These are phyloP conservation scores for Amphirosellinia nigrospora DNA, from an alignment of 495 filamentous ascomycete genomes.

Conservation along the genomic window DNA sequence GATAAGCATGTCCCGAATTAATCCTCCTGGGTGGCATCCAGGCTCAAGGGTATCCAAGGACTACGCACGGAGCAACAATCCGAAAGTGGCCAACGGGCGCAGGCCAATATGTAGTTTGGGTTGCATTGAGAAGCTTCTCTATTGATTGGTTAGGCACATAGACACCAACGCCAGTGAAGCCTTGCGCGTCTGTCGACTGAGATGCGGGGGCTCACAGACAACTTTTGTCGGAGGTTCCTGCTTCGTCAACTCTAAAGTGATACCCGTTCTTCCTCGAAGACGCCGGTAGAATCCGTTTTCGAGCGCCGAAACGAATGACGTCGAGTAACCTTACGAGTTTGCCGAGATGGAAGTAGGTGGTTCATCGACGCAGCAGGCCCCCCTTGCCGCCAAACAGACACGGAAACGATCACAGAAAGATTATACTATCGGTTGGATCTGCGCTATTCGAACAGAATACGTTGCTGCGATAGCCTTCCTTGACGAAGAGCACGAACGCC, in stretches of 20 bases:
- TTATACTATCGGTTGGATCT: conserved; percentile 60
- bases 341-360: neutral
- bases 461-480: conserved; percentile 54
- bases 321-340: neutral
- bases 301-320: neutral
- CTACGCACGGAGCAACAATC: too few relatives aligned
- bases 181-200: neutral
- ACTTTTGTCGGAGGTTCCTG: neutral
- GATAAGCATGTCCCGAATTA: too few relatives aligned
- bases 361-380: neutral
- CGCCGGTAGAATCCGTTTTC: neutral
- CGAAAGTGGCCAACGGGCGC: too few relatives aligned
- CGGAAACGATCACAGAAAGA: conserved; percentile 34
- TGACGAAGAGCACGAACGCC: conserved; percentile 43
- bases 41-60: too few relatives aligned
- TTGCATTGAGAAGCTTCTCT: neutral
- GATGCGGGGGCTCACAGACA: neutral
- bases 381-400: neutral
- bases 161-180: neutral
- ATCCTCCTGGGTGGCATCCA: too few relatives aligned
- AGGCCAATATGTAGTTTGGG: neutral
- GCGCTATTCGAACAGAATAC: conserved; percentile 50
- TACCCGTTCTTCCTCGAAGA: neutral
- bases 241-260: neutral
- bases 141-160: too few relatives aligned